Base-by-base conservation (phyloP, 805 yeast genomes). In the Nakazawaea peltata region DNA sequence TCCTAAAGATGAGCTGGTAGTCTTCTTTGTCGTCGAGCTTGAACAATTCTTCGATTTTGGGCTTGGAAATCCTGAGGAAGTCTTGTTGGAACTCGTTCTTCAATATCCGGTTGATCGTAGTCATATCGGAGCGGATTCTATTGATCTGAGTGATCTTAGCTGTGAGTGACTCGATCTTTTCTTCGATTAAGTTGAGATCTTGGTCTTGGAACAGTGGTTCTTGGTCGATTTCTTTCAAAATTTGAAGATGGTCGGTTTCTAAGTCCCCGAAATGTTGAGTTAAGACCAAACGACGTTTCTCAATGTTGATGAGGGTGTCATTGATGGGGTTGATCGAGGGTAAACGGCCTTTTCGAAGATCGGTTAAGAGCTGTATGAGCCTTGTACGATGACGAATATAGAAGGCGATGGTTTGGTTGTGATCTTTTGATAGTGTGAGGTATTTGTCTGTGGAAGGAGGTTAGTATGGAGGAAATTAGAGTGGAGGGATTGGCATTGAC, bases 21-120 rank as follows among this genome's bases (percentile, higher is more conserved):
- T 37, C 41, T 19, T 37, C 41, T 15, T 29, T 28, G 15, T 33
- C 29, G 17, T 32, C 36, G 23, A 33, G 26, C 16, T 37, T 33
- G 21, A 36, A 31, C 16, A 32, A 28, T 14, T 36, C 35, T 32
- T 32, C 17, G 9, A 36, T 32, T 14, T 36, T 28, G 14, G 29
- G 9, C 18, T 23, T 26, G 4, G 32, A 23, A 6, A 36, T 32
- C 11, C 14, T 27, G 3, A 36, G 27, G 10, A 15, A 14, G n/a
- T 32, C 35, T 12, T 27, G 25, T 28, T 32, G 25, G 25, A 31
- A 32, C 12, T 28, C 35, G 11, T 21, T 18, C 5, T 19, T 21
- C 19, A 36, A 14, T 25, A 36, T 7, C n/a, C 25, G 22, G 19
- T 37, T 37, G n/a, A 37, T 24, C 27, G 27, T 28, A 17, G 13